phyloP scores from a whole-genome alignment of 2,329 filamentous ascomycete genomes.

The Aureobasidium sp. region DNA sequence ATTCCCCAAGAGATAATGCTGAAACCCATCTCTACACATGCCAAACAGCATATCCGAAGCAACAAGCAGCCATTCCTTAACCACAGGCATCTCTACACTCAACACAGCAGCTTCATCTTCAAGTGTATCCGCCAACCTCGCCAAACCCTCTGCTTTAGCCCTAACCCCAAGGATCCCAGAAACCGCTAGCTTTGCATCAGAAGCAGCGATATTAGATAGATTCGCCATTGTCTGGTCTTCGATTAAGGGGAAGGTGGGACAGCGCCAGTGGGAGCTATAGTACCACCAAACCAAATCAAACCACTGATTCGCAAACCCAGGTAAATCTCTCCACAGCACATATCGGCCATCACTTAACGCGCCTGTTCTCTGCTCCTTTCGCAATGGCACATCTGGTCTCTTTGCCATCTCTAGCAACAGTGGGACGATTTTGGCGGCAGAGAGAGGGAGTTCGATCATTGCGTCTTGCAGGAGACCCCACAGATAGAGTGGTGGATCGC shows the following conservation, averaged over 20 bases:
- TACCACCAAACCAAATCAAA: neutral
- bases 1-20: neutral
- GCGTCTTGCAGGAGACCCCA: neutral
- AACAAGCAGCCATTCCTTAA: neutral
- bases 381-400: neutral
- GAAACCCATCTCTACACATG: neutral
- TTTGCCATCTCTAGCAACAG: neutral
- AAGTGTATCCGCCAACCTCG: neutral
- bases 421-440: neutral
- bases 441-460: neutral
- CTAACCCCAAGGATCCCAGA: neutral
- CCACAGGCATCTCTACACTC: neutral
- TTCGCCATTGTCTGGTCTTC: neutral
- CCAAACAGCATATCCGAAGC: neutral
- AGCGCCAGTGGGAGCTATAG: neutral
- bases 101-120: neutral
- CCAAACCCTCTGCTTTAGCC: neutral
- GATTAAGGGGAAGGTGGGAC: too few species aligned
- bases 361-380: neutral
- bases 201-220: neutral
- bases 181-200: neutral
- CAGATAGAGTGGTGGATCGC: neutral
- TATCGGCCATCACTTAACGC: neutral
- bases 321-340: neutral
- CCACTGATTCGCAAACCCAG: neutral